Base-by-base conservation (phyloP, 2,329 filamentous ascomycete species). In the Pseudogymnoascus sp. region DNA sequence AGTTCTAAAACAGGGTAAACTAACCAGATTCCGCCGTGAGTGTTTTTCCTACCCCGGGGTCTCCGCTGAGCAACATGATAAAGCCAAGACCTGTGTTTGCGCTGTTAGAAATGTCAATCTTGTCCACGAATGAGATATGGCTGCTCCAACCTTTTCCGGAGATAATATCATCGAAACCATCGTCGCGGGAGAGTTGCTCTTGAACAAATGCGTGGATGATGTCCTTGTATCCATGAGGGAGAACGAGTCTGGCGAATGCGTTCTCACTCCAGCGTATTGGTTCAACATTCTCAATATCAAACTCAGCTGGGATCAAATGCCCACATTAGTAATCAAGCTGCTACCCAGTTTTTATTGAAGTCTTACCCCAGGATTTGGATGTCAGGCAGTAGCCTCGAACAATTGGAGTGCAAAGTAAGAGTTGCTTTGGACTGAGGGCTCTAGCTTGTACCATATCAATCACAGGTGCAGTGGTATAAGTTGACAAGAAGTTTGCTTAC, bases 41-140 rank as follows among this genome's bases (percentile, higher is more conserved):
- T 0, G 85, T 88, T 72, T 88, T 88, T 26, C 86, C 85, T 0
- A 85, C 85, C 7, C 86, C 85, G 0, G 86, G 85, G 67, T 66
- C 19, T 68, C 66, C 63, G 68, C 67, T 13, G 70, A 68, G 74
- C 85, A 86, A 13, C 81, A 21, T 21, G 2, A 59, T 8, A 7
- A 33, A 63, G 2, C 16, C 59, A 19, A 61, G 65, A 59, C 65
- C 35, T 66, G 61, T 66, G 66, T 24, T 53, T 14, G 24, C 11
- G 8, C 14, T 11, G 56, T 65, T 62, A 62, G 37, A 24, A 62
- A 37, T 13, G 26, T 35, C 11, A 16, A 11, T 50, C 19, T 10
- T 6, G 6, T 47, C 14, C 44, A 24, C 24, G 6, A 42, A 44
- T 62, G 16, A 14, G 16, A 29, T 3, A 31, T 4, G 26, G 26